Base-by-base conservation (phyloP, 2,329 filamentous ascomycete species). In the Exophiala oligosperma region DNA sequence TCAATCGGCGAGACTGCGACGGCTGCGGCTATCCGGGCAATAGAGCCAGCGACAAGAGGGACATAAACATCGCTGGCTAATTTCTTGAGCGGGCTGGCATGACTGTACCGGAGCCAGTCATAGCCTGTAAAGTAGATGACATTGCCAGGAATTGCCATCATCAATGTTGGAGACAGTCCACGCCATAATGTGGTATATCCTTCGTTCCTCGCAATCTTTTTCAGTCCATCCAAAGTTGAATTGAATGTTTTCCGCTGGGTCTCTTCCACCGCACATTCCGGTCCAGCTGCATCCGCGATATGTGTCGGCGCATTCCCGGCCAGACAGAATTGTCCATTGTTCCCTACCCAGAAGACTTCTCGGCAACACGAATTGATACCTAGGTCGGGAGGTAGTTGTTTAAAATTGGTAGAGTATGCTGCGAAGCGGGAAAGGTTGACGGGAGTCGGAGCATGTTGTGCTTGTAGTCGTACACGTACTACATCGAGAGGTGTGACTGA, bases 41-140 rank as follows among this genome's bases (percentile, higher is more conserved):
- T 76, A 3, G 90, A 84, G 1, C 94, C 94, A 2, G 91, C 91
- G 0, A 90, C 79, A 1, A 99, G 80, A 0, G 94, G 92, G 4
- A 90, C 86, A 66, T 90, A 91, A 7, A 84, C 81, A 64, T 93
- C 90, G 12, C 83, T 82, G 8, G 87, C 71, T 21, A 81, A 66
- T 43, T 78, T 79, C 37, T 81, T 82, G 62, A 97, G 83, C 0
- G 92, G 92, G 66, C 90, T 96, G 43, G 76, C 77, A 1, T 79
- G 77, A 67, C 90, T 89, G 64, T 83, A 89, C 37, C 94, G 87
- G 58, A 99, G 73, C 89, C 92, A 97, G 70, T 99, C 94, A 74
- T 99, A 99, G 40, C 94, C 94, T 11, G 94, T 95, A 69, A 97
- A 97, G 76, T 99, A 99, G 65, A 99, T 97, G 66, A 99, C 94